A percentile compares a stretch with the other conserved stretches of the same genome.
Evolutionary conservation across 1,284 basidiomycete genomes (phyloP).

Genomic region (Pisolithus thermaeus): DNA sequence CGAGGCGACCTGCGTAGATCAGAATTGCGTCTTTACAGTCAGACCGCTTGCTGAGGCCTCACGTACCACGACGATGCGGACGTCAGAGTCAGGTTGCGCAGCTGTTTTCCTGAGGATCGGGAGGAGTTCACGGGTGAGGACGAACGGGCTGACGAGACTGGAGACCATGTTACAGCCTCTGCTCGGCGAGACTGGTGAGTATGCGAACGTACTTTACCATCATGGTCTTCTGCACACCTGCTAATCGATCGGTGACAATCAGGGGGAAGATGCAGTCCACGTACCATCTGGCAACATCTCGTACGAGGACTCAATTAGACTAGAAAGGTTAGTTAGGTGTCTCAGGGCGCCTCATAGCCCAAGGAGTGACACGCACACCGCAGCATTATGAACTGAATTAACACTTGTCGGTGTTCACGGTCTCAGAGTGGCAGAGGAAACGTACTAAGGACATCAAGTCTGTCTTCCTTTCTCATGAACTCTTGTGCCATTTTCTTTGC

Average conservation of each 20-base stretch:
- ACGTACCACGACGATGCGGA: slow-evolving; percentile 46
- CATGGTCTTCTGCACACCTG: slow-evolving; percentile 36
- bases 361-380: slow-evolving; percentile 28
- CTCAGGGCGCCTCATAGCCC: not conserved
- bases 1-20: slow-evolving; percentile 18
- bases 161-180: not conserved
- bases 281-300: slow-evolving; percentile 31
- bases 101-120: slow-evolving; percentile 43
- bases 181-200: not conserved
- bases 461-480: slow-evolving; percentile 41
- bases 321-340: slow-evolving; percentile 7
- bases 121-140: slow-evolving; percentile 44
- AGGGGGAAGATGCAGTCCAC: slow-evolving; percentile 1
- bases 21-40: no score
- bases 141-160: slow-evolving; percentile 43
- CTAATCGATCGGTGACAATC: not conserved
- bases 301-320: slow-evolving; percentile 13
- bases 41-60: no score
- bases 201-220: slow-evolving; percentile 37
- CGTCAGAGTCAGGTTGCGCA: slow-evolving; percentile 38
- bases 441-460: slow-evolving; percentile 49
- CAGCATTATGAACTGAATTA: slow-evolving; percentile 49
- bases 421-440: not conserved
- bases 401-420: not conserved
- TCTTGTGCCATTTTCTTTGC: slow-evolving; percentile 40